phyloP scores from a whole-genome alignment of 768 basidiomycete genomes.

The Daedaleopsis nitida region DNA sequence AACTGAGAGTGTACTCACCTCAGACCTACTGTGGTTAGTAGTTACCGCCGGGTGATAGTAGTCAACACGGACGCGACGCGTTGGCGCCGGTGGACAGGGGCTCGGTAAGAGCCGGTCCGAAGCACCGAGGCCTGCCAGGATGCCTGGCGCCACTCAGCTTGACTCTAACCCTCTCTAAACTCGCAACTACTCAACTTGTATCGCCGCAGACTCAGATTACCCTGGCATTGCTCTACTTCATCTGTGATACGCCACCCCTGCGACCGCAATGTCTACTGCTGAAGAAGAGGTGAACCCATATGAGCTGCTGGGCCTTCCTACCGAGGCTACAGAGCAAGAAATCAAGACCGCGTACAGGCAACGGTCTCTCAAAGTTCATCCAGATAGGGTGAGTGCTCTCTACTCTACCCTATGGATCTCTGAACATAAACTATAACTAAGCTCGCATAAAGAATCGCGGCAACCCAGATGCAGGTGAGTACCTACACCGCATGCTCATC shows the following conservation, averaged over 20 bases:
- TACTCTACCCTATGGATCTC: background rate
- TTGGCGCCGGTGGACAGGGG: too few relatives aligned
- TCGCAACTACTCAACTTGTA: background rate
- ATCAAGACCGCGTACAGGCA: slow-evolving; percentile 80
- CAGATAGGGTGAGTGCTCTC: slow-evolving; percentile 65
- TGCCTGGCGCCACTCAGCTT: too few relatives aligned
- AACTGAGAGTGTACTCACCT: too few relatives aligned
- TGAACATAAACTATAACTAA: slow-evolving; percentile 13
- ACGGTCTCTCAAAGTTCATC: slow-evolving; percentile 83
- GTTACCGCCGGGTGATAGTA: too few relatives aligned
- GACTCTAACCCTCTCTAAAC: too few relatives aligned
- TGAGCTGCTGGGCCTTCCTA: slow-evolving; percentile 61
- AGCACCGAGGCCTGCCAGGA: too few relatives aligned
- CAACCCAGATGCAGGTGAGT: slow-evolving; percentile 74
- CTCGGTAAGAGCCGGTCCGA: too few relatives aligned
- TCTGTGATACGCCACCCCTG: background rate
- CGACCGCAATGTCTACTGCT: background rate
- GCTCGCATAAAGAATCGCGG: slow-evolving; percentile 62
- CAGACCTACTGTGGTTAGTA: too few relatives aligned
- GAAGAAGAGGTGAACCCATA: slow-evolving; percentile 75
- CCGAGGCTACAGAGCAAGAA: slow-evolving; percentile 74
- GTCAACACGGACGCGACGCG: too few relatives aligned
- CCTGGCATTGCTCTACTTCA: slow-evolving; percentile 24
- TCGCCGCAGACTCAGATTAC: background rate
- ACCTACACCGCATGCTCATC: background rate